These are phyloP conservation scores for Ophiostoma montium DNA, from an alignment of 2,329 filamentous ascomycete genomes.

Conservation along the genomic window DNA sequence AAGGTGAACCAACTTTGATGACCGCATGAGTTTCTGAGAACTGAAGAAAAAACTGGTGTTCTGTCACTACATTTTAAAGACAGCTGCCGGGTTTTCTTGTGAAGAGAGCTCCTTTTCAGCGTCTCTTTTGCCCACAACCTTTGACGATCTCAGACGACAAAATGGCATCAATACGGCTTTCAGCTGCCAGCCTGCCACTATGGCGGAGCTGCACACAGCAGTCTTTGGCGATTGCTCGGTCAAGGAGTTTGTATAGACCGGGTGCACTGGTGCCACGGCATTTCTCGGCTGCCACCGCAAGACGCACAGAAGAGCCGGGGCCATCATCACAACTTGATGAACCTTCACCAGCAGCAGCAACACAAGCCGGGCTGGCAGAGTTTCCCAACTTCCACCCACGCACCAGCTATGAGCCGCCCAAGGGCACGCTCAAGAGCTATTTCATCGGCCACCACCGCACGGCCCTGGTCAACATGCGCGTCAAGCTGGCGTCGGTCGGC, in stretches of 20 bases:
- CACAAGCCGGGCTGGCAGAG: not conserved
- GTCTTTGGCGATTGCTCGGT: not conserved
- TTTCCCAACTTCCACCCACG: constrained; percentile 54
- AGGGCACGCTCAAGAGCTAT: constrained; percentile 73
- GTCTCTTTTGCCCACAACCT: too few relatives aligned
- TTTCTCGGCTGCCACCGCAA: not conserved
- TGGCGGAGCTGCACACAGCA: not conserved
- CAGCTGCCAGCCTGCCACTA: not conserved
- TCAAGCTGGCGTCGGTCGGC: constrained; percentile 63
- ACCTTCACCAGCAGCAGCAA: not conserved
- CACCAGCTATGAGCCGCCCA: constrained; percentile 53
- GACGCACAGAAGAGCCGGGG: not conserved
- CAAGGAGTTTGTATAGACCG: not conserved
- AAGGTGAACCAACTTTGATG: too few relatives aligned
- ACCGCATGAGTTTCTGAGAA: too few relatives aligned
- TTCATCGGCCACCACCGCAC: constrained; percentile 86
- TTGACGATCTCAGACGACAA: not conserved
- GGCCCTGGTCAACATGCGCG: constrained; percentile 70
- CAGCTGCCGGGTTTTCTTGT: too few relatives aligned
- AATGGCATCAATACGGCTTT: not conserved
- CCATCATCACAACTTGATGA: not conserved
- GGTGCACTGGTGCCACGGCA: not conserved
- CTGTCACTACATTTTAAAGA: too few relatives aligned
- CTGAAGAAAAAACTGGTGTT: too few relatives aligned
- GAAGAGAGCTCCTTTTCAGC: too few relatives aligned